Evolutionary conservation across 495 filamentous ascomycete genomes (phyloP), one percentile per base, ranked within the genome.

Genomic region (Halenospora varia): DNA sequence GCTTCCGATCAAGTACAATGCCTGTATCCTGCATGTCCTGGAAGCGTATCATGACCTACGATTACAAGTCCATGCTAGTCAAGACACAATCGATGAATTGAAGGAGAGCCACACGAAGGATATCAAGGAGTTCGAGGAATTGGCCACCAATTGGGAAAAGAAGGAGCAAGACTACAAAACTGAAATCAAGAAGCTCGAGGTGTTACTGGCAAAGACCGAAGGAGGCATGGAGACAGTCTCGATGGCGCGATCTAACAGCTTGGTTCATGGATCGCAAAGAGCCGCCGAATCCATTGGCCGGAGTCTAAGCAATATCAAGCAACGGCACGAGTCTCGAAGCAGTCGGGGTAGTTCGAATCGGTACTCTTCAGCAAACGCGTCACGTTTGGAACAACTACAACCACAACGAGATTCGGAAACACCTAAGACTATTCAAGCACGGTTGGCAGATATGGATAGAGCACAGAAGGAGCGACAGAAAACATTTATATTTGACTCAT

Each of bases 171-270:
- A 62, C 13, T 81, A 77, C 64, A 76, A 71, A 48, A 62, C 66
- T 0, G 77, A 82, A 53, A 66, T 81, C 48, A 78, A 77, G 59
- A 67, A 72, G 8, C 68, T 82, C 3, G 79, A 81, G 59, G 61
- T 80, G 6, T 56, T 76, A 10, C 50, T 82, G 35, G 72, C 73
- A 0, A 74, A 66, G 29, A 70, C 72, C 11, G 70, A 70, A 23
- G 71, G 75, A 49, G 78, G 78, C 13, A 63, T 81, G 47, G 75
- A 73, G 45, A 68, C 68, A 8, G 77, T 82, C 0, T 63, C 70
- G 0, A 46, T 81, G 19, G 73, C 75, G 1, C 67, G 79, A 19
- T 68, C 72, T 1, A 72, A 67, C 26, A 78, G 74, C 42, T 50
- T 74, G 1, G 25, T 66, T 29, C 60, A 66, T 45, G 62, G 57